phyloP scores from a whole-genome alignment of 495 filamentous ascomycete genomes.

The Chaetomium tenue region DNA sequence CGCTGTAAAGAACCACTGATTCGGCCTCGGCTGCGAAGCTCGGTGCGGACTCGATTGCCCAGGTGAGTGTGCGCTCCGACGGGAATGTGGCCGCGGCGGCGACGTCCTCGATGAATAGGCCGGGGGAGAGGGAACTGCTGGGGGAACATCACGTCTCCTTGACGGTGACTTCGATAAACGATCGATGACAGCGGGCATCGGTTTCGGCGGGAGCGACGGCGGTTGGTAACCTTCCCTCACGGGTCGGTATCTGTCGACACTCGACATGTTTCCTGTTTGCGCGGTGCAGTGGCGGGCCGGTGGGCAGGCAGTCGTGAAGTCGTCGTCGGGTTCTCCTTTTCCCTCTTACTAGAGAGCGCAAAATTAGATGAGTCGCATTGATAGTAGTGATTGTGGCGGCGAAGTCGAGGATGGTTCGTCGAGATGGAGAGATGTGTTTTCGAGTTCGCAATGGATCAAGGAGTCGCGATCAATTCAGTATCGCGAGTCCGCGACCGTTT shows the following conservation, averaged over 20 bases:
- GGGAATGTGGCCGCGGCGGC: slow-evolving; percentile 48
- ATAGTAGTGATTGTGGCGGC: neutral
- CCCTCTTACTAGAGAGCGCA: neutral
- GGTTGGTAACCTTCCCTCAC: slow-evolving; percentile 48
- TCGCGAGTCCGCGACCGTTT: neutral
- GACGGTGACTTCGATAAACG: slow-evolving; percentile 46
- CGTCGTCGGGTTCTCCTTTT: no score
- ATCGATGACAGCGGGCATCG: slow-evolving; percentile 37
- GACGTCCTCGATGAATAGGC: slow-evolving; percentile 49
- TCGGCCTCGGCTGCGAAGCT: slow-evolving; percentile 35
- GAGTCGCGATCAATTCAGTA: no score
- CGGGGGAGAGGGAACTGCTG: slow-evolving; percentile 54
- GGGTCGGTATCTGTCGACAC: slow-evolving; percentile 52
- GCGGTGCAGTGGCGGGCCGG: neutral
- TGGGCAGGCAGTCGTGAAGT: neutral
- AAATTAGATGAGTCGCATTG: slow-evolving; percentile 7
- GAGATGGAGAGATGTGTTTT: slow-evolving; percentile 6
- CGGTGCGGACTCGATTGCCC: slow-evolving; percentile 37
- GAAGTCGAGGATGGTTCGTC: neutral
- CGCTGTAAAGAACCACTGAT: slow-evolving; percentile 87
- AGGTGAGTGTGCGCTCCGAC: slow-evolving; percentile 42
- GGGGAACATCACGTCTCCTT: slow-evolving; percentile 51
- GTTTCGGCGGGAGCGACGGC: slow-evolving; percentile 41
- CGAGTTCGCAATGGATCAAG: neutral
- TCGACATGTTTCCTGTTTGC: slow-evolving; percentile 35